Percentiles rank a stretch among this genome's conserved stretches.
phyloP scores from a whole-genome alignment of 441 rosid genomes.

The Arabidopsis lyrata region DNA sequence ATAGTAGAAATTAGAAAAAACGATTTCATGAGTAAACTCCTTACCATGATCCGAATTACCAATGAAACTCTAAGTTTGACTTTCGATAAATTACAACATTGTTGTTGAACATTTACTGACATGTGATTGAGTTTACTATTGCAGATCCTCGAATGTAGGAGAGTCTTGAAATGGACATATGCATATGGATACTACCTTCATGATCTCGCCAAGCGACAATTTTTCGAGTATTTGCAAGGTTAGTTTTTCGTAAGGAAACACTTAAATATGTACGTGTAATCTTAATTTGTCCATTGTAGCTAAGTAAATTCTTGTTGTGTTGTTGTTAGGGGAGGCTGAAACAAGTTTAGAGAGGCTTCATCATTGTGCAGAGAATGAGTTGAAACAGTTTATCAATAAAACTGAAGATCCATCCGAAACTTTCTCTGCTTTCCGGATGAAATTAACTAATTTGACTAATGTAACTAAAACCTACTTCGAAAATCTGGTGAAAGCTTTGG shows the following conservation, averaged over 20 bases:
- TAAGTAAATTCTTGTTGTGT: neutral
- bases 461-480: constrained; percentile 81
- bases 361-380: constrained; percentile 81
- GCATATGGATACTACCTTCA: constrained; percentile 77
- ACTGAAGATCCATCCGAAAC: constrained; percentile 50
- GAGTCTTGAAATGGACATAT: constrained; percentile 77
- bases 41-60: neutral
- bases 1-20: neutral
- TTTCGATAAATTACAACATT: neutral
- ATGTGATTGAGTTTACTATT: neutral
- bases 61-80: neutral
- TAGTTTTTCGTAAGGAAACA: neutral
- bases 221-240: constrained; percentile 49
- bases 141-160: constrained; percentile 77
- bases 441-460: constrained; percentile 63
- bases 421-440: constrained; percentile 66
- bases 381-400: constrained; percentile 48
- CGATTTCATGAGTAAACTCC: neutral
- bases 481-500: constrained; percentile 84
- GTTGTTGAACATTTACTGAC: neutral
- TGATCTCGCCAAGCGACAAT: constrained; percentile 19
- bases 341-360: constrained; percentile 87
- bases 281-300: neutral
- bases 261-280: neutral
- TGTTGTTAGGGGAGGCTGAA: constrained; percentile 77